Percentiles rank a stretch among this genome's conserved stretches.
Conservation (phyloP, 2,329 filamentous ascomycete species). For the Pyrenochaeta sp. region DNA sequence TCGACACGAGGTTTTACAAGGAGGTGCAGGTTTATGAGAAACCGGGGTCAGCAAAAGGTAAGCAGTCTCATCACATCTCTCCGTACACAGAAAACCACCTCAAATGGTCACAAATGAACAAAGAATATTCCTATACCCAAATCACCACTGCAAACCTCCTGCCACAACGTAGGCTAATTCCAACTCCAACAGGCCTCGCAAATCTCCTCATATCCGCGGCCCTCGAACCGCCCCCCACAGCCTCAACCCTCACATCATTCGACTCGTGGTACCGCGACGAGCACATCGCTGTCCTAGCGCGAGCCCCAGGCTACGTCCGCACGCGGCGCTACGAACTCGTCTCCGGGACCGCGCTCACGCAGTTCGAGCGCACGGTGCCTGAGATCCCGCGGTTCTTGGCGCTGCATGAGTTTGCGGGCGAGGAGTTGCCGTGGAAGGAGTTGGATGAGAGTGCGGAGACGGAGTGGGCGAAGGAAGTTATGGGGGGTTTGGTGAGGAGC, state of each 20-base stretch:
- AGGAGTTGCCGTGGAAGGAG: conserved; percentile 25
- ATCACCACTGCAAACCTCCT: no score
- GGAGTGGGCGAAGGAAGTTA: conserved; percentile 32
- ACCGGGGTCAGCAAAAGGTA: background rate
- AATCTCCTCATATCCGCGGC: conserved; percentile 22
- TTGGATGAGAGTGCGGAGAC: conserved; percentile 20
- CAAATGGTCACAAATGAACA: no score
- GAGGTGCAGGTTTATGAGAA: conserved; percentile 6
- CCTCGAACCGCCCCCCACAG: conserved; percentile 9
- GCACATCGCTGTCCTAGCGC: conserved; percentile 16
- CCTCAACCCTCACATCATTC: conserved; percentile 16
- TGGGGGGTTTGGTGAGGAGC: conserved; percentile 14
- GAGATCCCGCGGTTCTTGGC: conserved; percentile 24
- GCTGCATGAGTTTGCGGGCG: conserved; percentile 33
- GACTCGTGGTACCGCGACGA: conserved; percentile 31
- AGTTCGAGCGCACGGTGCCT: conserved; percentile 20
- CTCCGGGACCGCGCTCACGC: conserved; percentile 24
- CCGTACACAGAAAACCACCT: no score
- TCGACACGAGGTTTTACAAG: conserved; percentile 38
- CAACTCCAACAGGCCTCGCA: conserved; percentile 1
- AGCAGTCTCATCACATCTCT: background rate
- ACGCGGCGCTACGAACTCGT: conserved; percentile 27
- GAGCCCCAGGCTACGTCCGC: conserved; percentile 25
- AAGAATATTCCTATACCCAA: no score
- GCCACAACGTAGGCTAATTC: background rate